Evolutionary conservation across 1,284 basidiomycete species (phyloP).

Genomic region (Phaffia rhodozyma): DNA sequence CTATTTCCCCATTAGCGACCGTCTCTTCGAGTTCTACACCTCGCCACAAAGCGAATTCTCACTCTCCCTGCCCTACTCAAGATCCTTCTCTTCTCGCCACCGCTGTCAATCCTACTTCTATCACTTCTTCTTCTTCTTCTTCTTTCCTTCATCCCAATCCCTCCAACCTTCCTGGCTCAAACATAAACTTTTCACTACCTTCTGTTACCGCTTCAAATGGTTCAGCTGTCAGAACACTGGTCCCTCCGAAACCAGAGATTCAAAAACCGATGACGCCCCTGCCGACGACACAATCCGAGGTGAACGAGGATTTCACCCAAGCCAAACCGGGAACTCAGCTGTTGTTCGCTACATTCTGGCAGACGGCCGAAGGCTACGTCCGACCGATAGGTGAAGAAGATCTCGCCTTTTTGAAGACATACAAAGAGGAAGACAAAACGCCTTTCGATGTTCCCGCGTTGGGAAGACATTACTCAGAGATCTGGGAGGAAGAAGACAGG

Average conservation of each 20-base stretch:
- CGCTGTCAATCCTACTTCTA: neutral
- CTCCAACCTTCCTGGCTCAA: constrained; percentile 8
- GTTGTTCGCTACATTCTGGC: constrained; percentile 55
- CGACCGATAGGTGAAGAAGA: constrained; percentile 80
- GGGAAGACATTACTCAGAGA: constrained; percentile 74
- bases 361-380: constrained; percentile 72
- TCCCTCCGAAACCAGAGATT: constrained; percentile 54
- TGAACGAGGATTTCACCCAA: constrained; percentile 75
- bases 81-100: neutral
- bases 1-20: neutral
- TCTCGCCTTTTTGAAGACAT: constrained; percentile 68
- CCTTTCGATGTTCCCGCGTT: constrained; percentile 75
- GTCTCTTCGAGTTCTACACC: neutral
- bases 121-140: neutral
- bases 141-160: neutral
- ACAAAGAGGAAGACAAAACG: constrained; percentile 70
- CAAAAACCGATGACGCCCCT: constrained; percentile 57
- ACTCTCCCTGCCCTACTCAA: neutral
- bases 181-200: constrained; percentile 30
- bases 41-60: neutral
- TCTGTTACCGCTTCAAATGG: constrained; percentile 18
- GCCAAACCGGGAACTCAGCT: constrained; percentile 54
- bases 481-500: constrained; percentile 84
- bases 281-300: constrained; percentile 66
- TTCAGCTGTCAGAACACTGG: constrained; percentile 36